Evolutionary conservation across 164 flowering plant genomes (phyloP), one percentile per base, ranked within the genome.

Genomic region (Dillenia turbinata): DNA sequence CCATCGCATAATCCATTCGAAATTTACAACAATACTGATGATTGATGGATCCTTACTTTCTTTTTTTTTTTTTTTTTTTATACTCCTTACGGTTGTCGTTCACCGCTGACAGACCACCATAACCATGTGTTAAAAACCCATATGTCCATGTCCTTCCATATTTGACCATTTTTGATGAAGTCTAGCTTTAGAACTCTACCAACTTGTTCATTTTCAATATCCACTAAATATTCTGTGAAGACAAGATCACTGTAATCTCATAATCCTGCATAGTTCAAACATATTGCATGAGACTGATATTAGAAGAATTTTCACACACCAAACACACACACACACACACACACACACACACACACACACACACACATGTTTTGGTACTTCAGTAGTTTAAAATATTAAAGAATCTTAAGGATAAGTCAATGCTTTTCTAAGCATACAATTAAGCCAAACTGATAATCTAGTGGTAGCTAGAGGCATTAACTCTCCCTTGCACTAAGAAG

Each of bases 1-100:
- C 74, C 74, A 74, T 47, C 78, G 71, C 60, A 55, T n/a, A 49
- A 16, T 11, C 14, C 46, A 6, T 19, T 33, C 2, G 3, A 53
- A 17, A 9, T 8, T 10, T 33, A 14, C 24, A 3, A 13, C 56
- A 9, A 2, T 8, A 10, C 12, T 9, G 1, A 53, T 9, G 9
- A 10, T 9, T 14, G 17, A 52, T 11, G 2, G 9, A 9, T 9
- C 17, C 40, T 1, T 19, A 19, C 40, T 33, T 33, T 6, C 7
- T 4, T 4, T 33, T 33, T 33, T 26, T 26, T 26, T 26, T 26
- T 26, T 33, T 26, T 26, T 26, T 26, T 6, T 8, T 15, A 6
- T 5, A 24, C 11, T 15, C 10, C 7, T 12, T 12, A 56, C 59
- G 45, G 15, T 9, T 2, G 22, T 19, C 22, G 22, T 19, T 1